phyloP scores from a whole-genome alignment of 352 stramenopile genomes.

The Globisporangium ultimum region DNA sequence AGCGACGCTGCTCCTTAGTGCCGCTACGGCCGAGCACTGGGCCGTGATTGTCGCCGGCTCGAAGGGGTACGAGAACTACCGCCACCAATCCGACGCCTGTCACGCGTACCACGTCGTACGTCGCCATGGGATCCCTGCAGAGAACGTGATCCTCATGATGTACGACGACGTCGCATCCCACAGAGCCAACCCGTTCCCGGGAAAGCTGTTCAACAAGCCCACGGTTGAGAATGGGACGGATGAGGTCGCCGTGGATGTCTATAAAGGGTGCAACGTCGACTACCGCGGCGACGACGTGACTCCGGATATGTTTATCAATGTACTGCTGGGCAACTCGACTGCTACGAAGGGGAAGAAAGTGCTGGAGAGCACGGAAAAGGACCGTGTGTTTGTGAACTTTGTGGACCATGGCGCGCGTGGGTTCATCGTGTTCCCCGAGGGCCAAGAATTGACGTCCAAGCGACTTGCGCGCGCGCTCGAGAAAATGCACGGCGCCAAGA shows the following conservation, averaged over 20 bases:
- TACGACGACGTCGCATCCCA: constrained; percentile 88
- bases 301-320: constrained; percentile 83
- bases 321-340: constrained; percentile 76
- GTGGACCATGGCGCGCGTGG: constrained; percentile 88
- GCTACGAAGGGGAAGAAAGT: constrained; percentile 67
- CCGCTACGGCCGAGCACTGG: constrained; percentile 64
- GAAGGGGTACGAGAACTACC: constrained; percentile 89
- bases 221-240: constrained; percentile 29
- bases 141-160: constrained; percentile 93
- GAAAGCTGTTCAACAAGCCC: constrained; percentile 88
- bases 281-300: constrained; percentile 79
- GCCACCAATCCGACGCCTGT: constrained; percentile 88
- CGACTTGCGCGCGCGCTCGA: constrained; percentile 66
- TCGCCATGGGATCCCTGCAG: constrained; percentile 77
- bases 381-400: constrained; percentile 93
- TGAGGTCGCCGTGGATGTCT: constrained; percentile 73
- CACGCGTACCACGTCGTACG: constrained; percentile 91
- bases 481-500: constrained; percentile 79
- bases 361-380: constrained; percentile 74
- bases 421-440: constrained; percentile 80
- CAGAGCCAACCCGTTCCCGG: constrained; percentile 83
- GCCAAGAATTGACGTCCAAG: constrained; percentile 65
- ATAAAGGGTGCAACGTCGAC: constrained; percentile 79
- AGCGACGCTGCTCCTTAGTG: constrained; percentile 17
- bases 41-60: constrained; percentile 89